phyloP scores from a whole-genome alignment of 768 basidiomycete genomes.

The Crucibulum laeve region DNA sequence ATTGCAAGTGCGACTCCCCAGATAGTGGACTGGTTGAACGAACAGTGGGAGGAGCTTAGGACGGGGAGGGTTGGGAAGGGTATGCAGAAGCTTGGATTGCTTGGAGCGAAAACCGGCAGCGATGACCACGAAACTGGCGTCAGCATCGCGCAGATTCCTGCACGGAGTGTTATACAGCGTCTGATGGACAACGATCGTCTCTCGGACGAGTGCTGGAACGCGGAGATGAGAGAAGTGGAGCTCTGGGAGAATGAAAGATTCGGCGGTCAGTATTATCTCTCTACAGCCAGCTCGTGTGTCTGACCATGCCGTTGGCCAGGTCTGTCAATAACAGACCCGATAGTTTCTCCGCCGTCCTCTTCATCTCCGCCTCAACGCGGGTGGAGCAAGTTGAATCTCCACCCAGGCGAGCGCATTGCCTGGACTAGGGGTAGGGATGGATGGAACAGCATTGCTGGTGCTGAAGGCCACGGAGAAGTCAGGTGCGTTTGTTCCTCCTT shows the following conservation, averaged over 20 bases:
- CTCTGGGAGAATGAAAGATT: slow-evolving; percentile 81
- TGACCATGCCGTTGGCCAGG: too few species aligned
- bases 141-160: too few species aligned
- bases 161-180: slow-evolving; percentile 26
- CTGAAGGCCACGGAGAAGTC: slow-evolving; percentile 46
- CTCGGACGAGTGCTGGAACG: slow-evolving; percentile 57
- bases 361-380: slow-evolving; percentile 9
- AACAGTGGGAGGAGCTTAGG: slow-evolving; percentile 3
- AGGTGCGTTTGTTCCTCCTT: slow-evolving; percentile 43
- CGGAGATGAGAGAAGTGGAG: slow-evolving; percentile 65
- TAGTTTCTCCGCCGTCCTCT: slow-evolving; percentile 2
- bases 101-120: too few species aligned
- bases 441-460: slow-evolving; percentile 51
- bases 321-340: too few species aligned
- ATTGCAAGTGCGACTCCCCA: slow-evolving; percentile 5
- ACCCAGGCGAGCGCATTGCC: slow-evolving; percentile 44
- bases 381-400: slow-evolving; percentile 43
- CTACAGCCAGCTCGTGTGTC: too few species aligned
- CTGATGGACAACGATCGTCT: slow-evolving; percentile 64
- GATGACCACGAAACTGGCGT: too few species aligned
- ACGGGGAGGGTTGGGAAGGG: too few species aligned
- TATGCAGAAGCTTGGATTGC: too few species aligned
- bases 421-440: slow-evolving; percentile 75
- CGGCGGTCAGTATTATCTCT: slow-evolving; percentile 17
- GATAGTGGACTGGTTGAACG: slow-evolving; percentile 1